A percentile compares a stretch with the other conserved stretches of the same genome.
phyloP scores from a whole-genome alignment of 768 basidiomycete species.

The Naganishia kalamii region DNA sequence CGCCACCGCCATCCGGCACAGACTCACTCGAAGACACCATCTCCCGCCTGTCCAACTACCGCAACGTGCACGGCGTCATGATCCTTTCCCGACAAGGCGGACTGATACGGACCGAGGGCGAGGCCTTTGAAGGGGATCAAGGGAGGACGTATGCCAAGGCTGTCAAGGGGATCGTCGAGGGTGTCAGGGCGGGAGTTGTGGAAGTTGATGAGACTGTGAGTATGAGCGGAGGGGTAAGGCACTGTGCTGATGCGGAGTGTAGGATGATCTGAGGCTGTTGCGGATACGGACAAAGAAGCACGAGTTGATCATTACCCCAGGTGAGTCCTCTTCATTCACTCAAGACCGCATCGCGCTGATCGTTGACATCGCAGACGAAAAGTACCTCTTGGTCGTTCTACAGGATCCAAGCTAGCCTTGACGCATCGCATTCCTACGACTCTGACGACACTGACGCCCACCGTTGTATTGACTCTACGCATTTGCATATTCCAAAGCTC shows the following conservation, averaged over 20 bases:
- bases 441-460: constrained; percentile 4
- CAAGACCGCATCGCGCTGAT: constrained; percentile 35
- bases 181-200: constrained; percentile 68
- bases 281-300: constrained; percentile 84
- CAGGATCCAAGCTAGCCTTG: constrained; percentile 38
- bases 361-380: constrained; percentile 55
- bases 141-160: constrained; percentile 41
- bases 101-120: constrained; percentile 65
- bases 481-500: background rate
- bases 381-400: constrained; percentile 62
- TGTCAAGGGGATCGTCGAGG: constrained; percentile 60
- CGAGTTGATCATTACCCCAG: constrained; percentile 90
- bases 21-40: constrained; percentile 63
- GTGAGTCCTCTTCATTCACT: constrained; percentile 50
- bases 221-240: background rate
- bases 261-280: constrained; percentile 86
- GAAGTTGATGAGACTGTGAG: constrained; percentile 64
- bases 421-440: background rate
- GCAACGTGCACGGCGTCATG: constrained; percentile 80
- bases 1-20: background rate
- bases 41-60: constrained; percentile 66
- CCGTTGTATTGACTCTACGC: background rate
- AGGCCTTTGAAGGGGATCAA: constrained; percentile 41
- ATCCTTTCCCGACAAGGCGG: constrained; percentile 58
- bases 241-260: too few species aligned